Base-by-base conservation (phyloP, 164 flowering plant genomes). In the Chimonanthus salicifolius region DNA sequence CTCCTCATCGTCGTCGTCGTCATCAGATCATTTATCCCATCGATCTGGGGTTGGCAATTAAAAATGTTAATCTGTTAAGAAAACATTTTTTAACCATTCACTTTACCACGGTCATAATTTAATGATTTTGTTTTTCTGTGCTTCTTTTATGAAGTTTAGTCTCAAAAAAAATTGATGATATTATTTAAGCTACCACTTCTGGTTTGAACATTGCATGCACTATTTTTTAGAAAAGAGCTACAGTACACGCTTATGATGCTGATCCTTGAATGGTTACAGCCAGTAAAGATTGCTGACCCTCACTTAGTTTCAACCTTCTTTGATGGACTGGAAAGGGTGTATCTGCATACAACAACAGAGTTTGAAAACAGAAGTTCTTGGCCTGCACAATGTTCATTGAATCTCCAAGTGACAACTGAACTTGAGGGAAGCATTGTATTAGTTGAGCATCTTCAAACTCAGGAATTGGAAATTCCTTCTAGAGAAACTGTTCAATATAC, bases 251-350 rank as follows among this genome's bases (percentile, higher is more conserved):
- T 33, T 33, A 33, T 72, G 73, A 8, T 43, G 10, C 51, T 20
- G 49, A 8, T 47, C 13, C n/a, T 68, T 80, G 7, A 63, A 58
- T 79, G 76, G 73, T 51, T 88, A 88, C 99, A 96, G 99, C 97
- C 97, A 1, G 98, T 94, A 71, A 94, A 89, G 83, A 84, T 96
- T 74, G 75, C 78, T 51, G 97, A 96, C 87, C 99, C 99, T 50
- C 99, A 96, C 86, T 79, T 96, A 89, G 99, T 92, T 71, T 88
- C 99, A 54, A 77, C 99, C 58, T 94, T 96, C 82, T 96, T 88
- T 82, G 99, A 96, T 81, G 67, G 83, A 71, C 86, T 85, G 71
- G 87, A 76, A 80, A 89, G 95, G 78, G 92, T 83, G n/a, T 96
- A 94, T 82, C 83, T 96, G 74, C 95, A 96, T 74, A 69, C 88